Evolutionary conservation across 768 basidiomycete genomes (phyloP), one percentile per base, ranked within the genome.

Genomic region (Pleurotus platypus): DNA sequence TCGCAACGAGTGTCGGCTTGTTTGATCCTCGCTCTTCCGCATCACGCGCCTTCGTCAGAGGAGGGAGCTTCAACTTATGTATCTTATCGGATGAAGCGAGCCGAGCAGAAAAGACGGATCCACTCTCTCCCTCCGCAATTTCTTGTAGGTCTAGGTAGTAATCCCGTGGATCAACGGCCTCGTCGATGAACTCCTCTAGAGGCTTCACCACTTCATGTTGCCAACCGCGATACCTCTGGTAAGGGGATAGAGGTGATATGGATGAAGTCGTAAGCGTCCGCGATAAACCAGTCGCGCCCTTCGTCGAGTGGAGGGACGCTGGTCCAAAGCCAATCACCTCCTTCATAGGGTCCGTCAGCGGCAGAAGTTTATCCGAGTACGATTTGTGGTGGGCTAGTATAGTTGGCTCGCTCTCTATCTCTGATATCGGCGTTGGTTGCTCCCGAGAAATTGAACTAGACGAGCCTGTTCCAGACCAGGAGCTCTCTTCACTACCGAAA

Each of bases 71-170:
- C 37, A 82, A 73, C 57, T 70, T 74, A 40, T 68, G 55, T 27
- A 82, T 73, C 58, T 70, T 74, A 35, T 68, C 53, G 16, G 71
- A 60, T 54, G 68, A 65, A 40, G 72, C 66, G 47, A 82, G 64
- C 5, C 70, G 65, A 5, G 81, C 81, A 18, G 77, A 73, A 61
- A 69, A 81, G 16, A 94, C 88, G 1, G 82, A 85, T 3, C 92
- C 92, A 42, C 82, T 87, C 65, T 92, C 91, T 30, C 92, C 90
- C 66, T 92, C 88, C 0, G 89, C 91, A 26, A 94, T 86, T 70
- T 92, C 91, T 55, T 79, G 81, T 46, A 92, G 72, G 59, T 90
- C 83, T 7, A 77, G 70, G 68, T 89, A 92, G 57, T 81, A 78
- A 3, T 80, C 75, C 1, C 79, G 74, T 3, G 90, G 90, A 64